phyloP scores from a whole-genome alignment of 129 eudicot species.

The Dittrichia graveolens region DNA sequence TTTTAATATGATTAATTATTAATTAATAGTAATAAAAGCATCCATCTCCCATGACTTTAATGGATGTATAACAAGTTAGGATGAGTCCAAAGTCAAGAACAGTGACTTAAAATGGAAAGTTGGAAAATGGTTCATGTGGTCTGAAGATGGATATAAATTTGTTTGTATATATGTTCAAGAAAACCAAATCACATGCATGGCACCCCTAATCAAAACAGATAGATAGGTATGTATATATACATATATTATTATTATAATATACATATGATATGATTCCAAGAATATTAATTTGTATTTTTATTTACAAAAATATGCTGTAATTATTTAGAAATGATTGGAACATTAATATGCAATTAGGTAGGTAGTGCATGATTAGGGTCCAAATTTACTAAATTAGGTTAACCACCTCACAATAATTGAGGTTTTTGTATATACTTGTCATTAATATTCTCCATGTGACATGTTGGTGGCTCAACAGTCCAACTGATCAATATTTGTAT shows the following conservation, averaged over 20 bases:
- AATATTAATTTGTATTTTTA: not conserved
- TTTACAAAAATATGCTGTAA: not conserved
- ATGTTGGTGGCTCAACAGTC: slow-evolving; percentile 30
- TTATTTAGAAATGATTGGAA: slow-evolving; percentile 16
- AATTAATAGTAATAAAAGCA: not conserved
- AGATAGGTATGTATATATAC: no score
- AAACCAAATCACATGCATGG: slow-evolving; percentile 47
- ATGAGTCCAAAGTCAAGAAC: slow-evolving; percentile 25
- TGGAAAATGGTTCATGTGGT: slow-evolving; percentile 36
- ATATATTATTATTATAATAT: not conserved
- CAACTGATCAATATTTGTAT: slow-evolving; percentile 11
- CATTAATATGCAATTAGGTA: slow-evolving; percentile 30
- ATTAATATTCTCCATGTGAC: slow-evolving; percentile 40
- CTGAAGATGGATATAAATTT: slow-evolving; percentile 27
- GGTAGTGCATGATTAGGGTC: slow-evolving; percentile 25
- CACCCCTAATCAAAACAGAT: slow-evolving; percentile 18
- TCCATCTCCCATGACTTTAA: not conserved
- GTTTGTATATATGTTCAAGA: slow-evolving; percentile 34
- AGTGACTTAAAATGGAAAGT: slow-evolving; percentile 33
- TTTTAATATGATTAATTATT: not conserved
- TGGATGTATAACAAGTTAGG: not conserved
- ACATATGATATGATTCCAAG: not conserved
- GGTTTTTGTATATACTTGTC: slow-evolving; percentile 28
- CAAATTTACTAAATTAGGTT: slow-evolving; percentile 36
- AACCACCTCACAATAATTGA: slow-evolving; percentile 36